Conservation (phyloP, 2,329 filamentous ascomycete genomes). For the Fusarium agapanthi region DNA sequence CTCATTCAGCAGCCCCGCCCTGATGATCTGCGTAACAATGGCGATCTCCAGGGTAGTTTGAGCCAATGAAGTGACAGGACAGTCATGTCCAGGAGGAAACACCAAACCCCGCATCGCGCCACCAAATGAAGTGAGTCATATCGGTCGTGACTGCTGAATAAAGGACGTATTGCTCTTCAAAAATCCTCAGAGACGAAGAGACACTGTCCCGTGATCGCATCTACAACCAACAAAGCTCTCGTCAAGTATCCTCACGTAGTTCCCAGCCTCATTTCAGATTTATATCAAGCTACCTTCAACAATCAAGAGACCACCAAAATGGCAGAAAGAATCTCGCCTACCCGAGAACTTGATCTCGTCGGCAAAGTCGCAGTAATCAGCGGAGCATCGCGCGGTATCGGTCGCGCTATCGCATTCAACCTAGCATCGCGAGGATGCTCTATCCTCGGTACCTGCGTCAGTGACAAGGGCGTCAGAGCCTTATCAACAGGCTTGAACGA, state of each 20-base stretch:
- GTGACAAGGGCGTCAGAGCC: constrained; percentile 20
- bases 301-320: background rate
- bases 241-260: background rate
- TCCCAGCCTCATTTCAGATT: rapidly evolving
- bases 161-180: rapidly evolving
- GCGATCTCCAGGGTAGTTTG: background rate
- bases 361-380: constrained; percentile 34
- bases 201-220: rapidly evolving
- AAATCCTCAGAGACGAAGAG: rapidly evolving
- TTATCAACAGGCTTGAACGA: constrained; percentile 33
- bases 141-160: background rate
- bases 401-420: constrained; percentile 41
- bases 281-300: rapidly evolving
- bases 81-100: background rate
- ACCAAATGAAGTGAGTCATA: background rate
- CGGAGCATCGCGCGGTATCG: constrained; percentile 39
- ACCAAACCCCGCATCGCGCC: background rate
- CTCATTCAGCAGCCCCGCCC: background rate
- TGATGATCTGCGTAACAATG: background rate
- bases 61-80: background rate
- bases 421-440: constrained; percentile 43
- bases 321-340: background rate
- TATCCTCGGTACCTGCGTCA: constrained; percentile 46
- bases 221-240: rapidly evolving
- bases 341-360: constrained; percentile 20